Percentiles rank a stretch among this genome's conserved stretches.
Conservation (phyloP, 2,329 filamentous ascomycete species). For the Pseudopyrenochaeta lycopersici region DNA sequence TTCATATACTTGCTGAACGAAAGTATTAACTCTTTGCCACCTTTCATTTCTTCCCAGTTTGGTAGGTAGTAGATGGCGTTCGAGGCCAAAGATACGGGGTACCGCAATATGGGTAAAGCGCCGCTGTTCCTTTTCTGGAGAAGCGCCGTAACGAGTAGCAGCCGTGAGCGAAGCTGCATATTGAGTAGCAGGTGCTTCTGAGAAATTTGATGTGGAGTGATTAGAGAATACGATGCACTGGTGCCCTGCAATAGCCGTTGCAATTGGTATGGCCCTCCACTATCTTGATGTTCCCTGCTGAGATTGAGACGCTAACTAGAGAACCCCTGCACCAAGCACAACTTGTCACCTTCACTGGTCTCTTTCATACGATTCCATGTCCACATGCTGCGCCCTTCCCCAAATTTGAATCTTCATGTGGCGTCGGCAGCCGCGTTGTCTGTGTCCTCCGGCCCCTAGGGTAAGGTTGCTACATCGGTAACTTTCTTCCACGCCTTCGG, state of each 20-base stretch:
- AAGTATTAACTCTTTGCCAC: conserved; percentile 15
- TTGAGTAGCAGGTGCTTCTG: conserved; percentile 11
- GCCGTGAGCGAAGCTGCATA: conserved; percentile 6
- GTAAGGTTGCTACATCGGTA: too few species aligned
- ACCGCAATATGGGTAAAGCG: conserved; percentile 30
- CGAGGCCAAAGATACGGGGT: conserved; percentile 22
- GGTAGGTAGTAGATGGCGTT: conserved; percentile 10
- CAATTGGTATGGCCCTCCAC: not conserved
- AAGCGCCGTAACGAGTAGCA: conserved; percentile 8
- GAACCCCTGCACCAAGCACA: not conserved
- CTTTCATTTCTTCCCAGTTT: not conserved
- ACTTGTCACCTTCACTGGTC: not conserved
- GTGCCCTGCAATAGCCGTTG: not conserved
- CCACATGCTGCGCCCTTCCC: not conserved
- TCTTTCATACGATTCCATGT: not conserved
- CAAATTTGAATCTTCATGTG: not conserved
- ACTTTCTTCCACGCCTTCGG: too few species aligned
- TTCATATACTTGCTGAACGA: conserved; percentile 19
- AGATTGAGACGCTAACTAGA: not conserved
- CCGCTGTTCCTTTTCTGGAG: conserved; percentile 4
- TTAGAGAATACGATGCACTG: conserved; percentile 9
- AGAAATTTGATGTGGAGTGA: conserved; percentile 10
- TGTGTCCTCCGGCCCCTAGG: too few species aligned
- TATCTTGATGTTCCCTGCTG: not conserved
- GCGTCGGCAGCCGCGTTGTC: not conserved